phyloP scores from a whole-genome alignment of 2,329 filamentous ascomycete species.

The Conoideocrella luteorostrata region DNA sequence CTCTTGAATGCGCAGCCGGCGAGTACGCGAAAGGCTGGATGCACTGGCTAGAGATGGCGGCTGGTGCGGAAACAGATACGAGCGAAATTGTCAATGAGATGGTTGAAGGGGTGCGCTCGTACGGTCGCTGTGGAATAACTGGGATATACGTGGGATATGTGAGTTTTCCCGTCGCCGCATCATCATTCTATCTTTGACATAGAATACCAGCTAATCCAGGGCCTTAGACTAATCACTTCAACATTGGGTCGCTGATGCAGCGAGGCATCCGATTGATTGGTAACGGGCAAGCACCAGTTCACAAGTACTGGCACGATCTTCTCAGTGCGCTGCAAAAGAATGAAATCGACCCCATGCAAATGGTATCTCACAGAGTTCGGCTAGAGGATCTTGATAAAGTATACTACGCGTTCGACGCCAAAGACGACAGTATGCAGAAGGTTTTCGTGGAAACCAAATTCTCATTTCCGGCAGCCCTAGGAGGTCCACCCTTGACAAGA shows the following conservation, averaged over 20 bases:
- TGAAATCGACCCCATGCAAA: constrained; percentile 68
- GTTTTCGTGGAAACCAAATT: constrained; percentile 60
- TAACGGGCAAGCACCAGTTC: constrained; percentile 64
- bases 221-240: constrained; percentile 80
- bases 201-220: constrained; percentile 19
- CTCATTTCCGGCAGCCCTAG: constrained; percentile 39
- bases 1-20: constrained; percentile 59
- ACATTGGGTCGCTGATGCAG: constrained; percentile 79
- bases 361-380: constrained; percentile 72
- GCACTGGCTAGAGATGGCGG: constrained; percentile 49
- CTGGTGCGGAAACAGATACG: constrained; percentile 77
- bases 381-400: constrained; percentile 67
- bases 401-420: constrained; percentile 55
- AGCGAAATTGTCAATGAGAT: constrained; percentile 76
- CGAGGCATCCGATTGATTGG: constrained; percentile 73
- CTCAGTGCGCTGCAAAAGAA: constrained; percentile 59
- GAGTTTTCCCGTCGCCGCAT: constrained; percentile 19
- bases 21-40: constrained; percentile 57
- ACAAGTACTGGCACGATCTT: constrained; percentile 78
- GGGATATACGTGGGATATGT: constrained; percentile 60
- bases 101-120: constrained; percentile 66
- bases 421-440: constrained; percentile 72
- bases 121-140: constrained; percentile 69
- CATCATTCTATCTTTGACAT: background rate
- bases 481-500: constrained; percentile 37